phyloP scores from a whole-genome alignment of 768 basidiomycete genomes.

The Boletus vinaceobasis region DNA sequence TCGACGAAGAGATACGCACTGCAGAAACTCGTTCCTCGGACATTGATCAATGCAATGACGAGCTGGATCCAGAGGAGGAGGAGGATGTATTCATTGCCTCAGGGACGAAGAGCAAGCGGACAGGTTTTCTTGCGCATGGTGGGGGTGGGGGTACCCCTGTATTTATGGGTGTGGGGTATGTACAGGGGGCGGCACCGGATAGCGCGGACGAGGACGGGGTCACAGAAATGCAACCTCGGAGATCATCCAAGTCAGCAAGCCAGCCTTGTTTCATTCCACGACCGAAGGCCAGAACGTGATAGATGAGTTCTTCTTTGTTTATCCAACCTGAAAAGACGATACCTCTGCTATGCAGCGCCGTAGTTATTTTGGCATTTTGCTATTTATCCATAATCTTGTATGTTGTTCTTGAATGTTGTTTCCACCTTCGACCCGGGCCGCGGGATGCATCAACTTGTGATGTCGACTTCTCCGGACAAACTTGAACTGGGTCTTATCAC shows the following conservation, averaged over 20 bases:
- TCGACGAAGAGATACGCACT: constrained; percentile 63
- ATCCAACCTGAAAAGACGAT: constrained; percentile 2
- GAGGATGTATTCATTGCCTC: constrained; percentile 48
- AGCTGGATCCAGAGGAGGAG: constrained; percentile 35
- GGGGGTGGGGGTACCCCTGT: constrained; percentile 71
- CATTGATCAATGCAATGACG: constrained; percentile 34
- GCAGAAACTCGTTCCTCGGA: constrained; percentile 38
- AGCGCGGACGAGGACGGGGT: constrained; percentile 15
- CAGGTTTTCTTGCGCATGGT: constrained; percentile 70
- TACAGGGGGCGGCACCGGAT: constrained; percentile 46
- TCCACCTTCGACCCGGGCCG: background rate
- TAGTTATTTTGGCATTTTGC: background rate
- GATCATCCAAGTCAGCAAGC: constrained; percentile 5
- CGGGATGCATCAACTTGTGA: background rate
- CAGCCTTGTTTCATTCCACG: constrained; percentile 27
- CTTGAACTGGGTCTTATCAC: background rate
- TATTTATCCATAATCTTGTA: constrained; percentile 28
- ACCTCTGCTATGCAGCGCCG: background rate
- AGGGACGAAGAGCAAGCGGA: constrained; percentile 50
- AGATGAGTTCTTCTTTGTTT: background rate
- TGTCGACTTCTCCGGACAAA: background rate
- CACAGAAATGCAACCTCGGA: background rate
- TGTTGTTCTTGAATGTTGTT: constrained; percentile 1
- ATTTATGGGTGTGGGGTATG: constrained; percentile 67
- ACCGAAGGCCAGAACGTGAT: constrained; percentile 17